phyloP scores from a whole-genome alignment of 2,329 filamentous ascomycete genomes.

The Helotiales sp. region DNA sequence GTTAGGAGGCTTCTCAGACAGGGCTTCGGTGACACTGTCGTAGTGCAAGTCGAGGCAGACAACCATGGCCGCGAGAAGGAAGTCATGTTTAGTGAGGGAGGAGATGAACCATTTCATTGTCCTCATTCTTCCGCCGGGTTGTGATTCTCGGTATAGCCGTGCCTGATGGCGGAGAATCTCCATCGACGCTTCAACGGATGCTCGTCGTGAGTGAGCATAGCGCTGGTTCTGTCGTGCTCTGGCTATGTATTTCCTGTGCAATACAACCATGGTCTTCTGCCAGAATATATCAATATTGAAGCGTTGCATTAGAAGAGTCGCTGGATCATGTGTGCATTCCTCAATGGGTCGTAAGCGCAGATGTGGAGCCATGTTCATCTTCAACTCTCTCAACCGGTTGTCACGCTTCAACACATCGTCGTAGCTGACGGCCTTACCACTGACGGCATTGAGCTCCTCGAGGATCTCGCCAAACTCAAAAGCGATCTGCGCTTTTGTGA shows the following conservation, averaged over 20 bases:
- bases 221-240: slow-evolving; percentile 75
- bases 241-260: slow-evolving; percentile 86
- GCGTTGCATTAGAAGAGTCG: slow-evolving; percentile 82
- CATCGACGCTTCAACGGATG: slow-evolving; percentile 84
- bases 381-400: slow-evolving; percentile 58
- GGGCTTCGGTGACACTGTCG: slow-evolving; percentile 46
- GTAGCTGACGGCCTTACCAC: slow-evolving; percentile 55
- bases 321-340: slow-evolving; percentile 72
- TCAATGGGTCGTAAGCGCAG: slow-evolving; percentile 74
- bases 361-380: slow-evolving; percentile 74
- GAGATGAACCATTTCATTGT: slow-evolving; percentile 78
- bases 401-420: slow-evolving; percentile 66
- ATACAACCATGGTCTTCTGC: slow-evolving; percentile 82
- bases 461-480: slow-evolving; percentile 71
- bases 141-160: slow-evolving; percentile 73
- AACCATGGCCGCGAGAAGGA: slow-evolving; percentile 82
- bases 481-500: slow-evolving; percentile 64
- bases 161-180: slow-evolving; percentile 76
- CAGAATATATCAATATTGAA: slow-evolving; percentile 84
- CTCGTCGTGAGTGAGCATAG: slow-evolving; percentile 80
- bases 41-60: slow-evolving; percentile 81
- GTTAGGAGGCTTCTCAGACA: slow-evolving; percentile 38
- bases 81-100: slow-evolving; percentile 80
- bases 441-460: slow-evolving; percentile 58
- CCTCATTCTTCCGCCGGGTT: slow-evolving; percentile 68